These are phyloP conservation scores for Mucor sp. DNA, from an alignment of 371 early-diverging fungal genomes.

Conservation along the genomic window DNA sequence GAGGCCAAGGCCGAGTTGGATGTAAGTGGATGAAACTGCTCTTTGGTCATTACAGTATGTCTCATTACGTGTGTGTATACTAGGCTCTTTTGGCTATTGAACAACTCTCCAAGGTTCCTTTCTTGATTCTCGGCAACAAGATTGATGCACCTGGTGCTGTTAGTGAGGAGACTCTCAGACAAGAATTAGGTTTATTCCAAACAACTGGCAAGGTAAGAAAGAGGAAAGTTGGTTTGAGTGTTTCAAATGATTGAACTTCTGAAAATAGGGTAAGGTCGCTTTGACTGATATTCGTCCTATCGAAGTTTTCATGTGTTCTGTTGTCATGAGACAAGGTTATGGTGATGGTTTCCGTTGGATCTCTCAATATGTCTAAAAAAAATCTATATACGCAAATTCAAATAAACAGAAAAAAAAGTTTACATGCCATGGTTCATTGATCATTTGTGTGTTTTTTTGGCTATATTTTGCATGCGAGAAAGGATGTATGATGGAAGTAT, in stretches of 20 bases:
- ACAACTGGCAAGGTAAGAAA: conserved; percentile 89
- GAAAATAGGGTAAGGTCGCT: conserved; percentile 79
- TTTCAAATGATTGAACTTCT: not conserved
- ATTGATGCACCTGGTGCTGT: conserved; percentile 95
- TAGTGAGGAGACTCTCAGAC: conserved; percentile 90
- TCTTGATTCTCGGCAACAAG: conserved; percentile 97
- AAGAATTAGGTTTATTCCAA: conserved; percentile 87
- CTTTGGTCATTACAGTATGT: not conserved
- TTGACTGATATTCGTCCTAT: conserved; percentile 93
- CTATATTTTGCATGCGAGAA: not conserved
- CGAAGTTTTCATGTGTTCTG: conserved; percentile 98
- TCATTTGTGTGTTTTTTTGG: not conserved
- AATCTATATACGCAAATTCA: not conserved
- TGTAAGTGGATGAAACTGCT: conserved; percentile 53
- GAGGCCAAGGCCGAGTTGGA: conserved; percentile 96
- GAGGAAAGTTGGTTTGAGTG: not conserved
- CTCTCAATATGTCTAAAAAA: conserved; percentile 80
- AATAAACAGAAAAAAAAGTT: not conserved
- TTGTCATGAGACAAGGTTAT: conserved; percentile 97
- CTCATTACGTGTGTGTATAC: not conserved
- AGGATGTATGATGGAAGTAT: too few relatives aligned
- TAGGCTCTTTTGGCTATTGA: conserved; percentile 92
- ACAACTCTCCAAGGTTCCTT: conserved; percentile 89
- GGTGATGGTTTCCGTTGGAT: conserved; percentile 97
- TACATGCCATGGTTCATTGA: not conserved